Conservation (phyloP, 2,329 filamentous ascomycete species). For the Diaporthe helianthi region DNA sequence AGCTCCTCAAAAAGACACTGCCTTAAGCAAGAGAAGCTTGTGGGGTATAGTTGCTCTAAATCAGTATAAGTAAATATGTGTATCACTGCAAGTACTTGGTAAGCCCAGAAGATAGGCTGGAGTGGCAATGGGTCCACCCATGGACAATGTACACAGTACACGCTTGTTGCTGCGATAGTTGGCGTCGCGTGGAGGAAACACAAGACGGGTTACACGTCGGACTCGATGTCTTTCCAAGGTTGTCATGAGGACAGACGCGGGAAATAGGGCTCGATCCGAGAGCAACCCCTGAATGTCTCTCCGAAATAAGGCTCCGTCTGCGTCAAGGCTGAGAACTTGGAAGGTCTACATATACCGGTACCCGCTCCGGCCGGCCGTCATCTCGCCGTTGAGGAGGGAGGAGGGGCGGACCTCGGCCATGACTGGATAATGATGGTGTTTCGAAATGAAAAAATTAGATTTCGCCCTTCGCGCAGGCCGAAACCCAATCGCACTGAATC, state of each 20-base stretch:
- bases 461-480: conserved; percentile 13
- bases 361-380: not conserved
- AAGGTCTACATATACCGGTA: no score
- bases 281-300: conserved; percentile 19
- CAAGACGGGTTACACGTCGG: not conserved
- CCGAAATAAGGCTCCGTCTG: conserved; percentile 12
- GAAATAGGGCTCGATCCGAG: conserved; percentile 17
- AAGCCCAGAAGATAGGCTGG: no score
- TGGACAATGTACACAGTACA: no score
- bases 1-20: conserved; percentile 38
- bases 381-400: not conserved
- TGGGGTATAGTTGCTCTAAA: conserved; percentile 41
- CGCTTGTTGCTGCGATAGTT: not conserved
- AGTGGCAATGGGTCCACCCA: not conserved
- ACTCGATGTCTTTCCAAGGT: not conserved
- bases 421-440: conserved; percentile 7
- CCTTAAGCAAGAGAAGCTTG: conserved; percentile 40
- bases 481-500: conserved; percentile 23
- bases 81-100: not conserved
- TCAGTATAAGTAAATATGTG: conserved; percentile 33
- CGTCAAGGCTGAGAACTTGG: not conserved
- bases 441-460: conserved; percentile 26
- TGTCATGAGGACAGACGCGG: not conserved
- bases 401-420: not conserved
- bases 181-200: not conserved